phyloP scores from a whole-genome alignment of 164 flowering plant species.

The Vitis rupestris region DNA sequence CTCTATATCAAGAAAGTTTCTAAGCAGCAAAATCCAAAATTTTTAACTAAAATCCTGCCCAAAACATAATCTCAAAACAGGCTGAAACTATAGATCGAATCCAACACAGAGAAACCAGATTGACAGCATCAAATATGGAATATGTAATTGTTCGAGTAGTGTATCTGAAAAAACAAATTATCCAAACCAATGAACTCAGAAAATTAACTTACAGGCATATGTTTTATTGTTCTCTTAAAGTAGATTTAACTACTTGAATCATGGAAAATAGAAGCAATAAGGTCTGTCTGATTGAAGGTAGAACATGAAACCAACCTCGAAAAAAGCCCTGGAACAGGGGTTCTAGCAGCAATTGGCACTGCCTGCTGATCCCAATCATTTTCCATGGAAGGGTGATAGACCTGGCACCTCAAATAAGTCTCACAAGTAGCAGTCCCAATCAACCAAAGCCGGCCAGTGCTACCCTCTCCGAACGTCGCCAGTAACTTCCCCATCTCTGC shows the following conservation, averaged over 20 bases:
- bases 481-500: constrained; percentile 72
- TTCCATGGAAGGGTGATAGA: constrained; percentile 87
- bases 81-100: too few species aligned
- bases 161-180: not conserved
- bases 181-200: not conserved
- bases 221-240: too few species aligned
- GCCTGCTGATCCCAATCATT: constrained; percentile 97
- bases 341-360: constrained; percentile 69
- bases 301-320: constrained; percentile 51
- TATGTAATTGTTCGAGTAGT: too few species aligned
- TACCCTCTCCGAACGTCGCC: constrained; percentile 40
- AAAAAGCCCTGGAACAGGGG: constrained; percentile 60
- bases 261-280: not conserved
- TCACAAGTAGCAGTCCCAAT: constrained; percentile 94
- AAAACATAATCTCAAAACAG: too few species aligned
- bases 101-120: too few species aligned
- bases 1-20: too few species aligned
- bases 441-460: constrained; percentile 54
- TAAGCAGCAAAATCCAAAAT: too few species aligned
- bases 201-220: not conserved
- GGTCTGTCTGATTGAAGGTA: not conserved
- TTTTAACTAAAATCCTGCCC: too few species aligned
- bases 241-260: not conserved
- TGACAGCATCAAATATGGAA: too few species aligned
- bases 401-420: constrained; percentile 91